Percentiles rank a stretch among this genome's conserved stretches.
These are phyloP conservation scores for Ophiostoma triangulosporum DNA, from an alignment of 2,329 filamentous ascomycete species.

Conservation along the genomic window DNA sequence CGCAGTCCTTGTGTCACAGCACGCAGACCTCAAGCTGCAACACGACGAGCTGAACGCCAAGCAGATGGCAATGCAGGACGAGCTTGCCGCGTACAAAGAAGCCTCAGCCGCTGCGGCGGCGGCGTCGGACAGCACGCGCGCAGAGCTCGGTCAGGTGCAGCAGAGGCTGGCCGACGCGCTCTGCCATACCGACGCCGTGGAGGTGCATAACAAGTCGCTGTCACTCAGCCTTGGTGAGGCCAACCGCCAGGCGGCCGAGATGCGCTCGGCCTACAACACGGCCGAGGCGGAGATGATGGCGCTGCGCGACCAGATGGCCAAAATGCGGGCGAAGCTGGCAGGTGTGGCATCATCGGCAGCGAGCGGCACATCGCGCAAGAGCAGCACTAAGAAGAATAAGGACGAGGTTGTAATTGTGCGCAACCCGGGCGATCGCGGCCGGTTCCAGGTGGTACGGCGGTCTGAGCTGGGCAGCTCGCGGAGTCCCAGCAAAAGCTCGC, in stretches of 20 bases:
- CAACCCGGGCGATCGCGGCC: constrained; percentile 10
- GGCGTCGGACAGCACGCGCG: background rate
- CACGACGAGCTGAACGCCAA: constrained; percentile 3
- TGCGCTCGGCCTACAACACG: constrained; percentile 1
- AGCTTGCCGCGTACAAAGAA: background rate
- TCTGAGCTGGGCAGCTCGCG: constrained; percentile 10
- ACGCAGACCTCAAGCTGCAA: constrained; percentile 1
- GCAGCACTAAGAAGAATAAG: constrained; percentile 10
- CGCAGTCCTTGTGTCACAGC: background rate
- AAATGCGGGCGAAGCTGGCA: constrained; percentile 8
- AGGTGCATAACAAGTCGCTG: background rate
- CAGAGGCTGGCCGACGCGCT: background rate
- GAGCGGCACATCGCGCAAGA: background rate
- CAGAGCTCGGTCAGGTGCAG: background rate
- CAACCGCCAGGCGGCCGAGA: background rate
- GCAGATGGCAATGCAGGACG: background rate
- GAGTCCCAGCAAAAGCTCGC: background rate
- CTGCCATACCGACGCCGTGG: background rate
- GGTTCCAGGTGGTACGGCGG: constrained; percentile 14
- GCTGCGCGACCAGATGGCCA: constrained; percentile 11
- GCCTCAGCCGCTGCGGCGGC: background rate
- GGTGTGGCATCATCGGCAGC: background rate
- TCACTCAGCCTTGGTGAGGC: background rate
- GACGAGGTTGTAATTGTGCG: constrained; percentile 14
- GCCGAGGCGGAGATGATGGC: constrained; percentile 7